Conservation (phyloP, 768 basidiomycete species). For the Cystobasidium onofrii region DNA sequence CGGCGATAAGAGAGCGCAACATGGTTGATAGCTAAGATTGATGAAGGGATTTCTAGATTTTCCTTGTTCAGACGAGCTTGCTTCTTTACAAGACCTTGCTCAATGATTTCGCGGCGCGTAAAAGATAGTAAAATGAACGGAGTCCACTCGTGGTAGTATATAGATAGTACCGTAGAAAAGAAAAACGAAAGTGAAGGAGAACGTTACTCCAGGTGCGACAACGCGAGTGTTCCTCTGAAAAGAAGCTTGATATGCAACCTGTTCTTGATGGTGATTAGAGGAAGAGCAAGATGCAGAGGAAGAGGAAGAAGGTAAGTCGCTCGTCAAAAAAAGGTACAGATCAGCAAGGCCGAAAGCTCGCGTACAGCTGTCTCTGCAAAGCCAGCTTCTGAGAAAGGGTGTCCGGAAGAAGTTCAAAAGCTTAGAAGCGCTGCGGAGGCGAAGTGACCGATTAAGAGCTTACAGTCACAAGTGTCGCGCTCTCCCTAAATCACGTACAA, state of each 20-base stretch:
- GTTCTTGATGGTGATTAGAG: background rate
- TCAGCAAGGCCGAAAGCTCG: background rate
- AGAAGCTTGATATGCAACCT: background rate
- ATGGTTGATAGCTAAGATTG: background rate
- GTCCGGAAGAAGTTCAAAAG: background rate
- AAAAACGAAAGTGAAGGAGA: constrained; percentile 4
- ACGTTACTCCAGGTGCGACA: background rate
- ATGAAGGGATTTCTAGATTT: background rate
- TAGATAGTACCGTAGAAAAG: background rate
- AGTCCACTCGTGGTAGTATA: background rate
- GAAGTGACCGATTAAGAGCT: background rate
- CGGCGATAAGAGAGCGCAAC: background rate
- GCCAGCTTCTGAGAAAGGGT: background rate
- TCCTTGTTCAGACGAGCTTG: no score
- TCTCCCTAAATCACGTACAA: background rate
- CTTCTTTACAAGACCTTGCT: background rate
- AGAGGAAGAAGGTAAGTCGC: background rate
- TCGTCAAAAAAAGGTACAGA: background rate
- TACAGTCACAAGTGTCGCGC: background rate
- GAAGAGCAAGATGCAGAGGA: background rate
- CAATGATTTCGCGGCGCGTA: background rate
- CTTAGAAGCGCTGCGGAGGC: background rate
- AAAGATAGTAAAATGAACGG: background rate
- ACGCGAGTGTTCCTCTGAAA: background rate
- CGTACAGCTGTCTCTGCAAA: background rate